These are phyloP conservation scores for Euptelea pleiosperma DNA, from an alignment of 164 flowering plant species.

Conservation along the genomic window DNA sequence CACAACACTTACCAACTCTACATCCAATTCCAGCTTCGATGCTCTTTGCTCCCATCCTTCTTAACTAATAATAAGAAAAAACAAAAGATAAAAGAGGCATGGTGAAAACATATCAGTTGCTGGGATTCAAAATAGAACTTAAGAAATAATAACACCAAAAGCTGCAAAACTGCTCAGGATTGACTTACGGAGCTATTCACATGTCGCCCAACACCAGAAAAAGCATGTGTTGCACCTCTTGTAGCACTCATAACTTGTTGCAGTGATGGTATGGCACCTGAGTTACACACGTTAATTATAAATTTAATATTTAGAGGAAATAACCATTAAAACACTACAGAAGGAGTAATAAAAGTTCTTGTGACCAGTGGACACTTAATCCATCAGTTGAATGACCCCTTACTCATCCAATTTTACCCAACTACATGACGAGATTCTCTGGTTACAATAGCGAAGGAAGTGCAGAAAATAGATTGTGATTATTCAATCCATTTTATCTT, in stretches of 20 bases:
- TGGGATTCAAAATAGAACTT: neutral
- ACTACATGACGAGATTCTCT: neutral
- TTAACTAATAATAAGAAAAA: constrained; percentile 40
- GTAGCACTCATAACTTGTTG: constrained; percentile 76
- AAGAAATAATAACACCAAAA: neutral
- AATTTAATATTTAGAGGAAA: neutral
- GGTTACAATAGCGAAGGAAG: too few species aligned
- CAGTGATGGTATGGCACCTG: constrained; percentile 81
- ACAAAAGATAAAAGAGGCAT: neutral
- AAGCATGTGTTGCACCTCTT: constrained; percentile 85
- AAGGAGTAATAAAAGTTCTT: neutral
- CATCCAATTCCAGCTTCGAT: constrained; percentile 88
- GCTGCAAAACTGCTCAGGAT: neutral
- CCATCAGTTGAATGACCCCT: neutral
- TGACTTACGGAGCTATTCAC: constrained; percentile 66
- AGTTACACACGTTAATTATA: constrained; percentile 5
- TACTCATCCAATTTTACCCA: neutral
- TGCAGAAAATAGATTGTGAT: too few species aligned
- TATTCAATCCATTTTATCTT: too few species aligned
- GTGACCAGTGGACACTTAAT: neutral
- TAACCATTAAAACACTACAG: neutral
- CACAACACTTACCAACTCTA: constrained; percentile 69
- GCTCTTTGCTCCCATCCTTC: constrained; percentile 71
- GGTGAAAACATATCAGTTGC: neutral
- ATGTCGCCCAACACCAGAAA: constrained; percentile 76